Evolutionary conservation across 257 asterid genomes (phyloP).

Genomic region (Paraleonurus japonicus): DNA sequence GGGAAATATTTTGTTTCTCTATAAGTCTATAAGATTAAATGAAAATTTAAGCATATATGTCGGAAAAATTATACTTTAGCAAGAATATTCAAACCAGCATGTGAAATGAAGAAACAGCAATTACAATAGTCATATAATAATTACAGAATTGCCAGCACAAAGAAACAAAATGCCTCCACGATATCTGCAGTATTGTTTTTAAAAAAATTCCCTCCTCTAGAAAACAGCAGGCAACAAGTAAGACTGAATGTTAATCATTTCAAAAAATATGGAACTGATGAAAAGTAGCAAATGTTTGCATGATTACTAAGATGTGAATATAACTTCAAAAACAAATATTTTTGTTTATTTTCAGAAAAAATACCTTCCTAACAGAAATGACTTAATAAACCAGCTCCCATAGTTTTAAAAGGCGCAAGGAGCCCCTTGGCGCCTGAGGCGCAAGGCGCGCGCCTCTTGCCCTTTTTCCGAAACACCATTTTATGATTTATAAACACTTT

Average conservation of each 20-base stretch:
- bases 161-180: neutral
- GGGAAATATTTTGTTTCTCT: constrained; percentile 7
- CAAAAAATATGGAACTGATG: neutral
- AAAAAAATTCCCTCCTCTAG: neutral
- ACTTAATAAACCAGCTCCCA: neutral
- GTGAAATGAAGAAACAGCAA: constrained; percentile 1
- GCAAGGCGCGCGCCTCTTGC: no score
- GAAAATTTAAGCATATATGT: neutral
- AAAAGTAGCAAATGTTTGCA: neutral
- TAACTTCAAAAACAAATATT: neutral
- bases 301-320: neutral
- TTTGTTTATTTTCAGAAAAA: neutral
- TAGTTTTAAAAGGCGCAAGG: no score
- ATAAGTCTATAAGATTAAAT: constrained; percentile 16
- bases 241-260: neutral
- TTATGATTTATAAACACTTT: no score
- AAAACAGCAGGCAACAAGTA: constrained; percentile 5
- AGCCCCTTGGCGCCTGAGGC: no score
- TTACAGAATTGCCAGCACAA: neutral
- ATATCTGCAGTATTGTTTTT: neutral
- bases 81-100: neutral
- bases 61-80: neutral
- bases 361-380: neutral
- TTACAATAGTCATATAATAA: neutral
- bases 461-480: no score